Percentiles rank a stretch among this genome's conserved stretches.
phyloP scores from a whole-genome alignment of 2,329 filamentous ascomycete species.

The Myriosclerotinia duriaeana region DNA sequence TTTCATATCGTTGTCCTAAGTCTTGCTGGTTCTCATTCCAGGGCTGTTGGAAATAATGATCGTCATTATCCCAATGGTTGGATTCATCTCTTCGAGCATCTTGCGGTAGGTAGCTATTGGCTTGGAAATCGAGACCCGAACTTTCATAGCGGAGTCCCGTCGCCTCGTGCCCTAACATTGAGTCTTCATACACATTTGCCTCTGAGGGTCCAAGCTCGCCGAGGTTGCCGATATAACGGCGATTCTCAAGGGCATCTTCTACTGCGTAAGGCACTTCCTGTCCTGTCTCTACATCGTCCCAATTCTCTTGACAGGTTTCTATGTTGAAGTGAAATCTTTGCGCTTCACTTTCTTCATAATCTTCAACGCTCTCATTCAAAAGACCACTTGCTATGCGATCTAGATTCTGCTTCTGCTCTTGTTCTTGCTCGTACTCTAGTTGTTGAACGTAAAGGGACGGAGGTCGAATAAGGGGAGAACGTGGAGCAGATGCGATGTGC shows the following conservation, averaged over 20 bases:
- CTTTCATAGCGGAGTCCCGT: not conserved
- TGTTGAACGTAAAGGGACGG: slow-evolving; percentile 16
- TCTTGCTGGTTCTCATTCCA: slow-evolving; percentile 8
- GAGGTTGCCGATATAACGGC: not conserved
- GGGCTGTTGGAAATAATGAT: not conserved
- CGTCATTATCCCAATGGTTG: slow-evolving; percentile 1
- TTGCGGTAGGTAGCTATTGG: not conserved
- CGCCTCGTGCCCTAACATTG: not conserved
- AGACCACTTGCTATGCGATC: not conserved
- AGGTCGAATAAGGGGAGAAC: slow-evolving; percentile 8
- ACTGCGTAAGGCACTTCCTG: not conserved
- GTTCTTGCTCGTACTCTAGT: slow-evolving; percentile 7
- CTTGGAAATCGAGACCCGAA: not conserved
- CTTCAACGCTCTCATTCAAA: not conserved
- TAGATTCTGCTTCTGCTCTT: not conserved
- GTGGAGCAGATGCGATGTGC: not conserved
- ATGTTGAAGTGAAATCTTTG: not conserved
- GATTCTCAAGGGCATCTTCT: slow-evolving; percentile 3
- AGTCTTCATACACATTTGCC: not conserved
- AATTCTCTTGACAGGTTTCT: not conserved
- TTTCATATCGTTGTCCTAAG: not conserved
- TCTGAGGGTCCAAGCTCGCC: not conserved
- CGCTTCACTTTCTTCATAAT: not conserved
- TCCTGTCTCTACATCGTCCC: not conserved
- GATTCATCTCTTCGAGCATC: not conserved